Evolutionary conservation across 176 grass and related monocot species (phyloP).

Genomic region (Oryza coarctata): DNA sequence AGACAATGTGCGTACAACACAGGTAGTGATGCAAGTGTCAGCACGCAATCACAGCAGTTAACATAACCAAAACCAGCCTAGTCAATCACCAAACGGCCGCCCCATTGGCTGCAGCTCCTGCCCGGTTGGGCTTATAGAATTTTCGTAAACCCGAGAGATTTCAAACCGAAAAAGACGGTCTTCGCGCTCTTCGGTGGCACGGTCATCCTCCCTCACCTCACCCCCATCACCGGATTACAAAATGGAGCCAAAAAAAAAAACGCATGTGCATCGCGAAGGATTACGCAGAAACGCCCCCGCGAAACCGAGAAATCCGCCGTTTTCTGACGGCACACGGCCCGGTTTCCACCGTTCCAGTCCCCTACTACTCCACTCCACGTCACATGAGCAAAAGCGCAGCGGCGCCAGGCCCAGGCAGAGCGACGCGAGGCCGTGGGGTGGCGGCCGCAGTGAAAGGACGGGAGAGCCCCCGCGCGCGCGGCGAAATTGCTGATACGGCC

Average conservation of each 20-base stretch:
- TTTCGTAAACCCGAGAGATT: neutral
- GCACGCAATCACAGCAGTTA: conserved; percentile 22
- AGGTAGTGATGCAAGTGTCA: neutral
- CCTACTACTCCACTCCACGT: neutral
- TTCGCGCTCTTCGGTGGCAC: neutral
- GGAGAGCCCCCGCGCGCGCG: neutral
- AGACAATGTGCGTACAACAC: neutral
- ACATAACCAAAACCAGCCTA: neutral
- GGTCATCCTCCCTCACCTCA: too few relatives aligned
- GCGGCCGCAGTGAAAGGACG: conserved; percentile 20
- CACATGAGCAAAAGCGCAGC: neutral
- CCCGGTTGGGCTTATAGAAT: neutral
- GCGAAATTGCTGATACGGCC: neutral
- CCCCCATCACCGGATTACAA: neutral
- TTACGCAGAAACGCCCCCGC: neutral
- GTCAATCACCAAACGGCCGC: neutral
- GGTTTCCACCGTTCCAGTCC: neutral
- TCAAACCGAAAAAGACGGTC: neutral
- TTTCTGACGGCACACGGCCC: too few relatives aligned
- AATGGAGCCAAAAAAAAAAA: neutral
- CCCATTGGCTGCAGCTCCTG: neutral
- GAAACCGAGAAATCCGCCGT: too few relatives aligned
- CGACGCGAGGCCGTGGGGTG: too few relatives aligned
- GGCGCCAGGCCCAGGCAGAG: neutral
- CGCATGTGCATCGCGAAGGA: neutral